Conservation (phyloP, 2,329 filamentous ascomycete genomes). For the Penicillium sp. region DNA sequence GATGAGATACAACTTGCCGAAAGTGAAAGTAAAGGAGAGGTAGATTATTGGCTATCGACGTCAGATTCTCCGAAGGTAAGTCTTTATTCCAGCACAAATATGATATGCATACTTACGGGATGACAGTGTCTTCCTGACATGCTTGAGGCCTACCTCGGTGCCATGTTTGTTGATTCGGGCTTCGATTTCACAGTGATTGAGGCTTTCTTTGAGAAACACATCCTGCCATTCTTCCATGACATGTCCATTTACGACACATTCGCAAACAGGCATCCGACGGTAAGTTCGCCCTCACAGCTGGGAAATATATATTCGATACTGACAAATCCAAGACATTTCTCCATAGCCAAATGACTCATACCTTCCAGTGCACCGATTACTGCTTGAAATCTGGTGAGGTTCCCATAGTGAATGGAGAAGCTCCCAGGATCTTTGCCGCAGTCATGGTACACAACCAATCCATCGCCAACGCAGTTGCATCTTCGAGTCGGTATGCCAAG, state of each 20-base stretch:
- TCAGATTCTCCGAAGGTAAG: conserved; percentile 46
- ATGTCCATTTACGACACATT: conserved; percentile 86
- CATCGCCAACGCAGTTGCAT: conserved; percentile 60
- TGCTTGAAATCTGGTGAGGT: conserved; percentile 49
- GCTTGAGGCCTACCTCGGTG: conserved; percentile 84
- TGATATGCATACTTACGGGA: background rate
- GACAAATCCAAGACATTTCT: conserved; percentile 59
- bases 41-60: conserved; percentile 45
- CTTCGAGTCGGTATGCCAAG: conserved; percentile 72
- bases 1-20: conserved; percentile 39
- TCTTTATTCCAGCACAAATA: too few relatives aligned
- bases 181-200: conserved; percentile 75
- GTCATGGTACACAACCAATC: conserved; percentile 73
- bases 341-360: conserved; percentile 60
- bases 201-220: conserved; percentile 71
- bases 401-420: conserved; percentile 46
- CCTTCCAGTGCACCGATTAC: conserved; percentile 65
- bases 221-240: conserved; percentile 77
- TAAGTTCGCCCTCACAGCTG: conserved; percentile 25
- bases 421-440: conserved; percentile 61
- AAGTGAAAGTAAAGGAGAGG: conserved; percentile 31
- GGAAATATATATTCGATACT: background rate
- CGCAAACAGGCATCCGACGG: conserved; percentile 78
- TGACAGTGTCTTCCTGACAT: conserved; percentile 70
- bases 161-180: conserved; percentile 83